Evolutionary conservation across 2,329 filamentous ascomycete genomes (phyloP).

Genomic region (Ilyonectria destructans): DNA sequence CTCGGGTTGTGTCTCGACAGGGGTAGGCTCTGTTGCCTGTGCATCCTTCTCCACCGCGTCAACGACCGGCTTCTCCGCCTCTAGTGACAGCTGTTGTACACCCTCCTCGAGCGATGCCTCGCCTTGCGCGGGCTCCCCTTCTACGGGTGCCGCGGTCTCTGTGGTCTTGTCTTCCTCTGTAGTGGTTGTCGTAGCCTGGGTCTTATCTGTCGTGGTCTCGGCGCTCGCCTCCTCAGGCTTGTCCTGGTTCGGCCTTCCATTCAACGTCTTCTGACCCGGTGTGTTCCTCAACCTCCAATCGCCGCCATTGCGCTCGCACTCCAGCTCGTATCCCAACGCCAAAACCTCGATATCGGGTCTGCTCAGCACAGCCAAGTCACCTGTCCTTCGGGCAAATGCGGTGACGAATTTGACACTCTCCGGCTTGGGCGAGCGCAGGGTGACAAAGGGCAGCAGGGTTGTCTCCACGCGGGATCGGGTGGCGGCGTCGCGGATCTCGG

Average conservation of each 20-base stretch:
- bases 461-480: conserved; percentile 88
- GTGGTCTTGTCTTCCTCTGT: conserved; percentile 30
- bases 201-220: not conserved
- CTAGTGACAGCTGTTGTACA: conserved; percentile 47
- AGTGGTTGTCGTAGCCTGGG: conserved; percentile 1
- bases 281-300: conserved; percentile 87
- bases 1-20: conserved; percentile 33
- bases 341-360: conserved; percentile 91
- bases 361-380: conserved; percentile 90
- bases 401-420: conserved; percentile 85
- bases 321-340: conserved; percentile 94
- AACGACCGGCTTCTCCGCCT: conserved; percentile 29
- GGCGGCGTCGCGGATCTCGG: conserved; percentile 89
- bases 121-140: conserved; percentile 16
- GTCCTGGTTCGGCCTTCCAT: conserved; percentile 71
- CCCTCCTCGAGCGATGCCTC: conserved; percentile 27
- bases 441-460: conserved; percentile 88
- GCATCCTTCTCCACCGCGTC: conserved; percentile 26
- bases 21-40: conserved; percentile 8
- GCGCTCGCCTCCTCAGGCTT: conserved; percentile 35
- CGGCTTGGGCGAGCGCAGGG: conserved; percentile 80
- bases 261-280: conserved; percentile 85
- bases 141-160: conserved; percentile 30
- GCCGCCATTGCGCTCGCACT: conserved; percentile 91
- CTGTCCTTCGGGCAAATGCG: conserved; percentile 90